Base-by-base conservation (phyloP, 345 rosid genomes). In the Eucalyptus pauciflora region DNA sequence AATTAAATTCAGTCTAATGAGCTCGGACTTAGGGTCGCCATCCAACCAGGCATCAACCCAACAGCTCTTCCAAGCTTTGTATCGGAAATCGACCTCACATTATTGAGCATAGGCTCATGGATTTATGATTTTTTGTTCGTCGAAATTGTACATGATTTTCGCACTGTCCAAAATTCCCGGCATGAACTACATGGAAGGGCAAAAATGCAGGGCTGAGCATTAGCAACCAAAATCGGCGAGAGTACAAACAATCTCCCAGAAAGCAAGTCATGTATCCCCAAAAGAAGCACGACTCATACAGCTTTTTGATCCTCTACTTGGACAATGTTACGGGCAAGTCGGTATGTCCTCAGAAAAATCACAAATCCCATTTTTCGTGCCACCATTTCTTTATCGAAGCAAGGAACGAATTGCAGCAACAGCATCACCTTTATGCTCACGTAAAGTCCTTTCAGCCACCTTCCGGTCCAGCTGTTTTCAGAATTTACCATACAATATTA, bases 391-490 rank as follows among this genome's bases (percentile, higher is more conserved):
- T 92, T 92, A 87, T 91, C 88, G 95, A 91, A 98, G 98, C 93
- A 98, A 90, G 87, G 93, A 94, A 43, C 97, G 94, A 83, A 96
- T 95, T 4, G 99, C 98, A 91, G 99, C 96, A 85, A 98, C 98
- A 5, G 99, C 99, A 90, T 95, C 97, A 8, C 99, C 99, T 89
- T 98, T 98, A 93, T 95, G 98, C 94, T 98, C 99, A 9, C 99
- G 94, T 54, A 96, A 91, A 83, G 99, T 97, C 92, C 97, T 95
- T 94, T 97, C 99, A 48, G 96, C 99, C 45, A 98, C 95, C 90
- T 93, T 96, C 92, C 93, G 97, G 90, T 97, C 99, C 94, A 97
- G 89, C 99, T 97, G 93, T 83, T 90, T 76, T 43, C 91, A 29
- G 58, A 27, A 86, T 64, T 81, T 87, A 86, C 33, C 29, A 50